Evolutionary conservation across 352 stramenopile species (phyloP), one percentile per base, ranked within the genome.

Genomic region (Pythium brachiatum): DNA sequence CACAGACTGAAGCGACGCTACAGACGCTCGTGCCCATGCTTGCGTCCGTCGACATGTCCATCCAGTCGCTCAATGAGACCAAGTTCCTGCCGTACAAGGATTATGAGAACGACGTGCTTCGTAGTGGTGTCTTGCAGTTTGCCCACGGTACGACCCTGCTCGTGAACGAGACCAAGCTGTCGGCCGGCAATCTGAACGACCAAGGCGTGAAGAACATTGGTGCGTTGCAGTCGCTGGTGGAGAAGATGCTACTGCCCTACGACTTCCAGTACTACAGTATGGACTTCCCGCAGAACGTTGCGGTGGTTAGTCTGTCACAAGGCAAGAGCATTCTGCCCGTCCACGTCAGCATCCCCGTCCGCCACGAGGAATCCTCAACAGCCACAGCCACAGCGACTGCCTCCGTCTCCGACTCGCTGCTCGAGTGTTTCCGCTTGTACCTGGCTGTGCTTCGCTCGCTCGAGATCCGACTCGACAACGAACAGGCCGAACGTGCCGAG

Each of bases 201-300:
- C 74, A 88, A 51, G 86, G 83, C 16, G 80, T 90, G 15, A 86
- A 85, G 66, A 94, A 94, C 43, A 60, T 94, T 27, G 74, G 68
- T 4, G 83, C 81, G 9, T 62, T 94, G 27, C 78, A 92, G 64
- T 82, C 79, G 7, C 73, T 94, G 15, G 73, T 92, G 2, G 71
- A 77, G 26, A 91, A 89, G 64, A 85, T 92, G 79, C 61, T 91
- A 25, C 69, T 94, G 18, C 78, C 81, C 13, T 94, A 94, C 59
- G 86, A 94, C 46, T 94, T 94, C 43, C 78, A 90, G 53, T 94
- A 79, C 53, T 94, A 91, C 72, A 84, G 74, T 47, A 91, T 90
- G 76, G 83, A 92, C 50, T 94, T 94, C 50, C 81, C 84, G 0
- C 83, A 91, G 53, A 82, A 94, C 29, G 77, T 89, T 53, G 69